Conservation (phyloP, 2,329 filamentous ascomycete species). For the Trichoderma brevicompactum region DNA sequence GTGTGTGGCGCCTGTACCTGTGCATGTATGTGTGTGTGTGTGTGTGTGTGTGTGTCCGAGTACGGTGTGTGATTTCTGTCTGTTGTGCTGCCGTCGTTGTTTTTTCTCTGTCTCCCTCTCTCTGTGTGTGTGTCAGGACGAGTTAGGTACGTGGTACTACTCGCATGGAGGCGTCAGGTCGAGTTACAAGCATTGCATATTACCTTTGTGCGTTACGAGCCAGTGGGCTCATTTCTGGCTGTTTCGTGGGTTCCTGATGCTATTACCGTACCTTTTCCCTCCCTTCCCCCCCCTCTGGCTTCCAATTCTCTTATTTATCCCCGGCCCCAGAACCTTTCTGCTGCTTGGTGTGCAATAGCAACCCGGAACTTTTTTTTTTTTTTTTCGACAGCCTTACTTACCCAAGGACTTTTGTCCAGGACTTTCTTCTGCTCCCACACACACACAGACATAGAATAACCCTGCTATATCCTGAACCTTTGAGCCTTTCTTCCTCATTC, state of each 20-base stretch:
- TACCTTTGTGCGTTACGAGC: not conserved
- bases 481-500: not conserved
- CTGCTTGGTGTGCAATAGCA: slow-evolving; percentile 6
- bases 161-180: not conserved
- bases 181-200: not conserved
- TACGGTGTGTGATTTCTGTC: slow-evolving; percentile 8
- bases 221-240: slow-evolving; percentile 18
- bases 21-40: not conserved
- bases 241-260: slow-evolving; percentile 5
- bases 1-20: not conserved
- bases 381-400: not conserved
- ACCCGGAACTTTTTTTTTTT: not conserved
- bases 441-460: not conserved
- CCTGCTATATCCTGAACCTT: not conserved
- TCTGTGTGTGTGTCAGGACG: not conserved
- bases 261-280: slow-evolving; percentile 7
- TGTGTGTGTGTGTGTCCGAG: not conserved
- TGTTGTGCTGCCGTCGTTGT: slow-evolving; percentile 6
- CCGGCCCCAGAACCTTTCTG: slow-evolving; percentile 16
- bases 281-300: not conserved
- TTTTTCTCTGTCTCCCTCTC: not conserved
- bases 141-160: not conserved
- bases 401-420: not conserved
- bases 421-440: not conserved
- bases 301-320: slow-evolving; percentile 20